Percentiles rank a stretch among this genome's conserved stretches.
Conservation (phyloP, 2,329 filamentous ascomycete genomes). For the Alternaria sp. region DNA sequence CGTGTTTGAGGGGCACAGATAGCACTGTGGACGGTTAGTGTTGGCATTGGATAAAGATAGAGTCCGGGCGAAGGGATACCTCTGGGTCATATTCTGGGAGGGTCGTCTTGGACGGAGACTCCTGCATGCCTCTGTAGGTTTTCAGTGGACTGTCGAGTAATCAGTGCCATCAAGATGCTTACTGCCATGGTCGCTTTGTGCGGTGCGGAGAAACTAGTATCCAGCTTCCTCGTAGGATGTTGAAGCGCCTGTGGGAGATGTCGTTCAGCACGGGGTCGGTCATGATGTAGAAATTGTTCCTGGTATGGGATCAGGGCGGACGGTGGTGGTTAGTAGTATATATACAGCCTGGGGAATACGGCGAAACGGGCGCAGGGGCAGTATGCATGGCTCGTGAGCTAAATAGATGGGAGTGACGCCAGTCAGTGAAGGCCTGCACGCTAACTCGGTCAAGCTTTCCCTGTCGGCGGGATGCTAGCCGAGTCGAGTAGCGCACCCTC, state of each 20-base stretch:
- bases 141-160: conserved; percentile 13
- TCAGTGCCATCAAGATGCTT: conserved; percentile 52
- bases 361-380: conserved; percentile 20
- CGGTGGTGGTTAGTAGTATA: conserved; percentile 18
- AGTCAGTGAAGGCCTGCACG: conserved; percentile 27
- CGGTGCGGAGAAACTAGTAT: conserved; percentile 94
- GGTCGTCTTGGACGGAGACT: conserved; percentile 57
- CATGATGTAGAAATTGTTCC: conserved; percentile 45
- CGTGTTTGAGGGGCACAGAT: conserved; percentile 90
- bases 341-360: conserved; percentile 22
- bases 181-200: conserved; percentile 98
- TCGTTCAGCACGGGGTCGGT: conserved; percentile 75
- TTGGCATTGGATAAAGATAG: not conserved
- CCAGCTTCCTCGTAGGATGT: conserved; percentile 89
- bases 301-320: conserved; percentile 16
- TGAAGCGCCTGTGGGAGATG: conserved; percentile 91
- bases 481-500: conserved; percentile 31
- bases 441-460: conserved; percentile 32
- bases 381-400: conserved; percentile 31
- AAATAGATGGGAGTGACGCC: conserved; percentile 40
- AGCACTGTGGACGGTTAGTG: conserved; percentile 69
- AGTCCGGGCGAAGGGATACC: conserved; percentile 39
- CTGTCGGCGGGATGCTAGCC: conserved; percentile 37
- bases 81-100: conserved; percentile 80
- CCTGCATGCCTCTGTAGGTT: conserved; percentile 57